Conservation (phyloP, 345 rosid species). For the Sonneratia alba region DNA sequence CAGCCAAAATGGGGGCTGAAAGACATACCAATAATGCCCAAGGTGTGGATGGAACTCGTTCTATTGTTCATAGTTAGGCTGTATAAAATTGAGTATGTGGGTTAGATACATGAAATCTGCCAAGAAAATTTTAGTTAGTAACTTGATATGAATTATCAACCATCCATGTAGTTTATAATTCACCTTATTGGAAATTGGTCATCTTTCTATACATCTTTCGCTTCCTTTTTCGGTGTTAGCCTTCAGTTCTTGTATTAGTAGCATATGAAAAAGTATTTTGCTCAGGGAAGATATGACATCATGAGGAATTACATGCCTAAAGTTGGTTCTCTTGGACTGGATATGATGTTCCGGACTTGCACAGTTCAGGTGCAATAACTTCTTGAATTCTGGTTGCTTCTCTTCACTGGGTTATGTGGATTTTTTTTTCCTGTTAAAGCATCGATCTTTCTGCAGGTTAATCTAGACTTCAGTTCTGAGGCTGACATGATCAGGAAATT, state of each 20-base stretch:
- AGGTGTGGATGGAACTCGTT: conserved; percentile 35
- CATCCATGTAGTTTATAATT: not conserved
- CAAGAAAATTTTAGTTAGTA: not conserved
- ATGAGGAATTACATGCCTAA: conserved; percentile 98
- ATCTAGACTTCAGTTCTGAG: conserved; percentile 90
- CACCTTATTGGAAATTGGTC: not conserved
- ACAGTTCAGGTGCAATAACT: conserved; percentile 80
- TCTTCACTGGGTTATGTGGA: not conserved
- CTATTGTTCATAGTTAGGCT: not conserved
- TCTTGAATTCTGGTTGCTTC: conserved; percentile 2
- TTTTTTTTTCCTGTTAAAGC: not conserved
- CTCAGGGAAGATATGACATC: conserved; percentile 95
- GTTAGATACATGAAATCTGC: conserved; percentile 2
- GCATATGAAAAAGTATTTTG: conserved; percentile 19
- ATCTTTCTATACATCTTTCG: not conserved
- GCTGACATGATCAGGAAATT: conserved; percentile 97
- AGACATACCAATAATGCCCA: conserved; percentile 96
- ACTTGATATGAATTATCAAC: not conserved
- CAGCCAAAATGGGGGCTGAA: conserved; percentile 86
- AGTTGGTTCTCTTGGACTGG: conserved; percentile 92
- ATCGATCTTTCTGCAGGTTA: conserved; percentile 46
- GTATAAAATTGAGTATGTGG: not conserved
- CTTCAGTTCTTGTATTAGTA: conserved; percentile 2
- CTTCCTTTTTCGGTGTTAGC: conserved; percentile 10
- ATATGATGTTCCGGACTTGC: conserved; percentile 97